Percentiles rank a stretch among this genome's conserved stretches.
These are phyloP conservation scores for Eucalyptus shirleyi DNA, from an alignment of 345 rosid genomes.

Conservation along the genomic window DNA sequence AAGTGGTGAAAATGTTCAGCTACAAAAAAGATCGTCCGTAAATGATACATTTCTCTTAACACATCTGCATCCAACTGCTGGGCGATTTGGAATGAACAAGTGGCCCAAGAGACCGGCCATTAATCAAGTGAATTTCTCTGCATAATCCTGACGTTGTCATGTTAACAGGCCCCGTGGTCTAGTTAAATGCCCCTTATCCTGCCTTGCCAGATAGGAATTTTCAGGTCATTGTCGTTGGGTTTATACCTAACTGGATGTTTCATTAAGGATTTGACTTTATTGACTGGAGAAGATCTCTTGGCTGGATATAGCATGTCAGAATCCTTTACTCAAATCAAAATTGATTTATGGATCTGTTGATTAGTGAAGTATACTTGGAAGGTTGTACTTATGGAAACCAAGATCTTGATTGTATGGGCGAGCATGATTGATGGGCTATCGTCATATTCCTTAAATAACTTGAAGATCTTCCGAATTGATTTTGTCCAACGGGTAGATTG, in stretches of 20 bases:
- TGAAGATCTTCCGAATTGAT: too few relatives aligned
- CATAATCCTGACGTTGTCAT: not conserved
- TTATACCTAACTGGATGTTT: not conserved
- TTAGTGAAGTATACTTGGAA: too few relatives aligned
- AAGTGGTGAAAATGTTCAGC: slow-evolving; percentile 43
- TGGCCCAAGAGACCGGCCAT: not conserved
- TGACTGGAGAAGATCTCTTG: too few relatives aligned
- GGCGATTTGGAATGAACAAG: not conserved
- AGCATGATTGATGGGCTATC: too few relatives aligned
- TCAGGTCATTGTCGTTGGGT: not conserved
- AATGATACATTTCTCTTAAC: not conserved
- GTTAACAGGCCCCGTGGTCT: not conserved
- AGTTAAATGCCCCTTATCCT: not conserved
- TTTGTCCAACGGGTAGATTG: too few relatives aligned
- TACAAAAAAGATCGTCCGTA: slow-evolving; percentile 43
- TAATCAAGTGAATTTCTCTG: not conserved
- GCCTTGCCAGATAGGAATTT: not conserved
- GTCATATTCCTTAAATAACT: too few relatives aligned
- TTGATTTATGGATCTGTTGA: too few relatives aligned
- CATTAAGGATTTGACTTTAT: too few relatives aligned
- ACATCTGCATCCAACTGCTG: not conserved
- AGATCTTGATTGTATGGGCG: too few relatives aligned
- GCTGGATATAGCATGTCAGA: too few relatives aligned
- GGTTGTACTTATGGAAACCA: too few relatives aligned
- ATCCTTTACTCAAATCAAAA: too few relatives aligned